Evolutionary conservation across 225 moss, liverwort and hornwort genomes (phyloP), one percentile per base, ranked within the genome.

Genomic region (Ulota crispa): DNA sequence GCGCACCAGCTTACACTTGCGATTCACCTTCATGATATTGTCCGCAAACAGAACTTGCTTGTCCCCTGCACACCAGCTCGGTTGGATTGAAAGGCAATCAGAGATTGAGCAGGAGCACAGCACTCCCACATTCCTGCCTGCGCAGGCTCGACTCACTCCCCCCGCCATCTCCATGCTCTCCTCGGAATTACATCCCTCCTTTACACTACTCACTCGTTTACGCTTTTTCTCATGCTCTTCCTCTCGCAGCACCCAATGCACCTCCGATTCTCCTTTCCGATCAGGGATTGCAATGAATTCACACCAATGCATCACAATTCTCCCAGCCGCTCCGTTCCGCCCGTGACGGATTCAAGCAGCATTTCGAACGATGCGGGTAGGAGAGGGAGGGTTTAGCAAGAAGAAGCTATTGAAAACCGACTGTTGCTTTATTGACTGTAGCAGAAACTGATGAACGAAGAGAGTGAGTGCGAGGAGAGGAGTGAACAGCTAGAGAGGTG

Each of bases 1-100:
- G 42, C 93, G 87, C 54, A 88, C 89, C 64, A 94, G 69, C 80
- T 89, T 92, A 30, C 89, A 90, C 70, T 84, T 94, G 66, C 93
- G 89, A 50, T 90, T 93, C 65, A 96, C 80, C 89, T 91, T 94
- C 86, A 96, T 86, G 26, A 96, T 65, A 74, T 89, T 88, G 72
- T 96, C 96, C 27, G 96, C 94, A 76, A 91, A 96, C 3, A 96
- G 75, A n/a, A 94, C 91, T 78, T 93, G 90, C 80, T 85, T 89
- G 81, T 96, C 94, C 56, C 96, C 94, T 96, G 92, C 89, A 73
- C 31, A 72, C n/a, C 34, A 41, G 8, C 39, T 39, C 27, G 37
- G 69, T 37, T 1, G 65, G 71, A 64, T 24, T 64, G 70, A 24
- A 39, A 19, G 83, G 4, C 27, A 45, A 45, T 45, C 50, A 0